Percentiles rank a stretch among this genome's conserved stretches.
Conservation (phyloP, 1,284 basidiomycete species). For the Pseudozyma thailandica region DNA sequence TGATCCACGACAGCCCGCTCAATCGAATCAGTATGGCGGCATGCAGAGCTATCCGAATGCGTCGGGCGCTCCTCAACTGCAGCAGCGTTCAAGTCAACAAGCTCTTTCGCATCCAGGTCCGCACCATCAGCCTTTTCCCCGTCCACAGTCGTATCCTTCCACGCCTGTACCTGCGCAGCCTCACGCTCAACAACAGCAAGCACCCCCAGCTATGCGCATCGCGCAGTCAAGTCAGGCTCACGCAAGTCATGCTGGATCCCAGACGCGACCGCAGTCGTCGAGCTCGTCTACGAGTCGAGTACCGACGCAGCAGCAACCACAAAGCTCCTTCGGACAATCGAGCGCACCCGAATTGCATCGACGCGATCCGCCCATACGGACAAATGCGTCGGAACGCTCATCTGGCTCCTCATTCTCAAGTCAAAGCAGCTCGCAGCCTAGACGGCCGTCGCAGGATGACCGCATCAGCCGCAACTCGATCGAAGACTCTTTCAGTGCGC, state of each 20-base stretch:
- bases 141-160: conserved; percentile 30
- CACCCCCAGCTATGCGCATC: conserved; percentile 7
- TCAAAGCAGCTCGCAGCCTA: conserved; percentile 26
- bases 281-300: conserved; percentile 16
- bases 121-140: conserved; percentile 30
- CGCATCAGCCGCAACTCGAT: conserved; percentile 31
- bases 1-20: conserved; percentile 37
- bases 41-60: conserved; percentile 21
- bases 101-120: conserved; percentile 12
- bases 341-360: conserved; percentile 20
- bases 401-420: conserved; percentile 60
- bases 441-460: conserved; percentile 30
- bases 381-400: conserved; percentile 51
- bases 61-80: conserved; percentile 26
- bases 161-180: conserved; percentile 14
- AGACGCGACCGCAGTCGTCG: conserved; percentile 21
- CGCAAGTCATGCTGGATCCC: conserved; percentile 6
- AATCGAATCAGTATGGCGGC: conserved; percentile 14
- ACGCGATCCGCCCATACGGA: conserved; percentile 27
- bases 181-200: background rate
- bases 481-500: conserved; percentile 56
- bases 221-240: background rate
- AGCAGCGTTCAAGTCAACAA: conserved; percentile 22
- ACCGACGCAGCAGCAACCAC: conserved; percentile 12
- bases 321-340: background rate